Conservation (phyloP, 331 rosid genomes). For the Quercus lobata region DNA sequence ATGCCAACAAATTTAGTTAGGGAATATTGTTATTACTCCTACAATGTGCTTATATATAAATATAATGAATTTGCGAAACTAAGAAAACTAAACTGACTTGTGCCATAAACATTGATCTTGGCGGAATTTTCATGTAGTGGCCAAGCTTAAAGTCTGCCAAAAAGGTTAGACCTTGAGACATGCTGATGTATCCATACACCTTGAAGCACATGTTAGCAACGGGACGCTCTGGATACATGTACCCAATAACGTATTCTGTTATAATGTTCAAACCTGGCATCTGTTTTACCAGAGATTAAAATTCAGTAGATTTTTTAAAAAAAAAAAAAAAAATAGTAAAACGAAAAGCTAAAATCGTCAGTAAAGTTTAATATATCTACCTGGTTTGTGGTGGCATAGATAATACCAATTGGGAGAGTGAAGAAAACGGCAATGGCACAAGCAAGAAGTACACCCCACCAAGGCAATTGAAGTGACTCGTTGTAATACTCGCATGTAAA, state of each 20-base stretch:
- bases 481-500: slow-evolving; percentile 53
- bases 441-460: slow-evolving; percentile 88
- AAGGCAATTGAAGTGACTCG: slow-evolving; percentile 72
- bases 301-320: background rate
- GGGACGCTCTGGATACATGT: slow-evolving; percentile 74
- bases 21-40: background rate
- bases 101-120: slow-evolving; percentile 85
- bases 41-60: background rate
- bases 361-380: slow-evolving; percentile 15
- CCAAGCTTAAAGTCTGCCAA: slow-evolving; percentile 83
- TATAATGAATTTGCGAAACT: background rate
- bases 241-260: slow-evolving; percentile 81
- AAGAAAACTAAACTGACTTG: slow-evolving; percentile 41
- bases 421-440: slow-evolving; percentile 55
- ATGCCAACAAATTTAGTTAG: slow-evolving; percentile 7
- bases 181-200: slow-evolving; percentile 84
- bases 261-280: slow-evolving; percentile 68
- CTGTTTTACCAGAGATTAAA: slow-evolving; percentile 25
- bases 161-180: slow-evolving; percentile 65
- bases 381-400: slow-evolving; percentile 74
- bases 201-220: slow-evolving; percentile 94
- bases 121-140: slow-evolving; percentile 95
- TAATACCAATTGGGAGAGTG: slow-evolving; percentile 68
- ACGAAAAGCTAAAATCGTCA: too few relatives aligned
- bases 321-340: too few relatives aligned